phyloP scores from a whole-genome alignment of 257 asterid species.

The Primulina eburnea region DNA sequence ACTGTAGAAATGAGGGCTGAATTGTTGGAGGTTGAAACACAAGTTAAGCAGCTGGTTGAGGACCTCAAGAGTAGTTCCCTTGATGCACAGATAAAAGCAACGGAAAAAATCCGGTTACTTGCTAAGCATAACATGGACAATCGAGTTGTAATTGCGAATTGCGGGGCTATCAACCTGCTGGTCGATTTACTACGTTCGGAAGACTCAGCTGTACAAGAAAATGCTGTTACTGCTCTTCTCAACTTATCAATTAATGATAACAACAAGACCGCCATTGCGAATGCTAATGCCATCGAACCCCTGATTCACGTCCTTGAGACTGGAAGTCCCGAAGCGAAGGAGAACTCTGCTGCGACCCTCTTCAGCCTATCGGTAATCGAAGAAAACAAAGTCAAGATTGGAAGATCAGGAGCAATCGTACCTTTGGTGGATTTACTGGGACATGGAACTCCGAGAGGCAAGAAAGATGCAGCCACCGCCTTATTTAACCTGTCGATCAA shows the following conservation, averaged over 20 bases:
- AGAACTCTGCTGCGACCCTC: constrained; percentile 84
- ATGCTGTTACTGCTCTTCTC: constrained; percentile 85
- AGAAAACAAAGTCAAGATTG: constrained; percentile 72
- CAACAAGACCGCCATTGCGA: constrained; percentile 75
- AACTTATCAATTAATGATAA: constrained; percentile 72
- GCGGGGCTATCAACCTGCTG: constrained; percentile 57
- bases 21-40: constrained; percentile 58
- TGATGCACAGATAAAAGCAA: constrained; percentile 58
- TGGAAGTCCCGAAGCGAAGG: constrained; percentile 80
- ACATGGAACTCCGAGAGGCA: constrained; percentile 82
- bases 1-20: constrained; percentile 64
- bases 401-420: constrained; percentile 73
- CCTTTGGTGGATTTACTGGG: constrained; percentile 81
- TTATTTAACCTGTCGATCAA: constrained; percentile 64
- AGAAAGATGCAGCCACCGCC: constrained; percentile 74
- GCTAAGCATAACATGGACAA: constrained; percentile 76
- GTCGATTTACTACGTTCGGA: constrained; percentile 56
- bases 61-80: constrained; percentile 56
- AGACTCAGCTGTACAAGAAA: constrained; percentile 56
- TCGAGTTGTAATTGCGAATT: constrained; percentile 61
- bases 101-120: constrained; percentile 62
- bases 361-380: constrained; percentile 80
- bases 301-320: constrained; percentile 76
- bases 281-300: constrained; percentile 73
- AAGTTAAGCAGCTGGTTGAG: constrained; percentile 61